These are phyloP conservation scores for Aristolochia californica DNA, from an alignment of 164 flowering plant genomes.

Conservation along the genomic window DNA sequence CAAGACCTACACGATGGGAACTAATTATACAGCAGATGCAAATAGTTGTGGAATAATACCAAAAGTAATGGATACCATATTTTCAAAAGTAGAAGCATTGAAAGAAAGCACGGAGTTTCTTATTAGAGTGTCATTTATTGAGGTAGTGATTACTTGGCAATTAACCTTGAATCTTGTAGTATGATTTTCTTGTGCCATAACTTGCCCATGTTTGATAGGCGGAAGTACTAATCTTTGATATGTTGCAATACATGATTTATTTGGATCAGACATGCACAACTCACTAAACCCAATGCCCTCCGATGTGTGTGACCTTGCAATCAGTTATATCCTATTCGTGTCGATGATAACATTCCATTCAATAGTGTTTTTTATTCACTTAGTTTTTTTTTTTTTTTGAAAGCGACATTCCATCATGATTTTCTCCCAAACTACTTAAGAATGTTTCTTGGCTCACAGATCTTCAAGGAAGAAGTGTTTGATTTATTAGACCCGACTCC, in stretches of 20 bases:
- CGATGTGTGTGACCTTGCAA: too few species aligned
- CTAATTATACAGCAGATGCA: constrained; percentile 65
- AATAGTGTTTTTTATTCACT: too few species aligned
- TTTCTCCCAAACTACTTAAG: not conserved
- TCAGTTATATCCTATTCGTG: too few species aligned
- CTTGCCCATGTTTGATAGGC: too few species aligned
- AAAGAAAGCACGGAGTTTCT: constrained; percentile 54
- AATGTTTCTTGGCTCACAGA: constrained; percentile 29
- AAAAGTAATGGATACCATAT: constrained; percentile 69
- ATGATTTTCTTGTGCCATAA: too few species aligned
- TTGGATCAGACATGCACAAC: too few species aligned
- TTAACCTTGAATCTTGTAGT: not conserved
- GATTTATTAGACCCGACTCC: constrained; percentile 62
- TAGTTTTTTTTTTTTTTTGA: too few species aligned
- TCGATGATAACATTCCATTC: not conserved
- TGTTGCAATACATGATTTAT: too few species aligned
- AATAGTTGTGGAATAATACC: constrained; percentile 63
- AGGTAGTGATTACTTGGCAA: constrained; percentile 37
- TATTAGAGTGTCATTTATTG: constrained; percentile 86
- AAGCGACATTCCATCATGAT: too few species aligned
- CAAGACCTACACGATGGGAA: constrained; percentile 97
- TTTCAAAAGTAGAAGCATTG: constrained; percentile 37
- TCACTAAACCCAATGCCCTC: too few species aligned
- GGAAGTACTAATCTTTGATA: too few species aligned
- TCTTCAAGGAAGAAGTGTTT: constrained; percentile 92